phyloP scores from a whole-genome alignment of 257 asterid genomes.

The Solanum ossicruentum region DNA sequence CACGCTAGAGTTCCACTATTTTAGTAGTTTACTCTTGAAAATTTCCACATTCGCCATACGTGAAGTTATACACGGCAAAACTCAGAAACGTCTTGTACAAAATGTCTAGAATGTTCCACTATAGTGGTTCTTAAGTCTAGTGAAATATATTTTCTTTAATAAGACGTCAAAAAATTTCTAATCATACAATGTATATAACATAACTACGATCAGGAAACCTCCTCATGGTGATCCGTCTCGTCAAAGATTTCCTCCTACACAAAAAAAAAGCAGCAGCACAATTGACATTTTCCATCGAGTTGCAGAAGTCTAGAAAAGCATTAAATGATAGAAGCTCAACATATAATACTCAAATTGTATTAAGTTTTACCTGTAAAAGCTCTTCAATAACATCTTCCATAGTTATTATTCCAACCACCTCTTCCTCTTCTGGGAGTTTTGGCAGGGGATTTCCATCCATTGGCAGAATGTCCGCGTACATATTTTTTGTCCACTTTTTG shows the following conservation, averaged over 20 bases:
- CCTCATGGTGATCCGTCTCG: conserved; percentile 77
- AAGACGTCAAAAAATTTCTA: neutral
- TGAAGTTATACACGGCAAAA: neutral
- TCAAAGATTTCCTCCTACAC: conserved; percentile 87
- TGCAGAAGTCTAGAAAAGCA: neutral
- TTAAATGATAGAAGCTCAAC: neutral
- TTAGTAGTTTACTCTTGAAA: neutral
- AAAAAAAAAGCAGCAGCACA: neutral
- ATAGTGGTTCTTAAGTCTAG: neutral
- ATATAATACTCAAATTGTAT: neutral
- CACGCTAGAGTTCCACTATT: no score
- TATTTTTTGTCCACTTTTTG: conserved; percentile 78
- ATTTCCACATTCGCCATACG: neutral
- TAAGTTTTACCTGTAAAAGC: conserved; percentile 65
- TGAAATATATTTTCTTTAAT: neutral
- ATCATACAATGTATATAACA: neutral
- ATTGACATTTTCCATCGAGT: neutral
- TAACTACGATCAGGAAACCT: conserved; percentile 31
- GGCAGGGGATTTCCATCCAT: conserved; percentile 78
- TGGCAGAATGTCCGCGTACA: conserved; percentile 73
- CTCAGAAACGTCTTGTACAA: neutral
- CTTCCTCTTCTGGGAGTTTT: conserved; percentile 76
- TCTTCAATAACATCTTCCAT: conserved; percentile 98
- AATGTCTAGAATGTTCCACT: neutral
- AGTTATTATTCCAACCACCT: conserved; percentile 86